Evolutionary conservation across 495 filamentous ascomycete species (phyloP).

Genomic region (Podospora pseudocomata): DNA sequence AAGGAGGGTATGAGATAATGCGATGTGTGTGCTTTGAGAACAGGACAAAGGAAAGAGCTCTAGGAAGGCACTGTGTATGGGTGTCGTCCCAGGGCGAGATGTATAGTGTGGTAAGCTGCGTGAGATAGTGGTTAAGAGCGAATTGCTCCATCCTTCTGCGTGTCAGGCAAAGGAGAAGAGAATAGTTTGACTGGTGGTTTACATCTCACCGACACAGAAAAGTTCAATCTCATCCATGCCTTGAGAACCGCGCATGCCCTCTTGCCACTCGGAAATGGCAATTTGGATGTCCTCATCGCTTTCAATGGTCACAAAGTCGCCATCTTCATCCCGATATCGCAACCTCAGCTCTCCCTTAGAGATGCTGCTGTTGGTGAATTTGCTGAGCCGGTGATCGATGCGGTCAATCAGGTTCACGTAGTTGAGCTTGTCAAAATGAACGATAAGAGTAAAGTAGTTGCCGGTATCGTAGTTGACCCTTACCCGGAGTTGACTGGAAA

Average conservation of each 20-base stretch:
- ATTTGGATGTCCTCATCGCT: slow-evolving; percentile 92
- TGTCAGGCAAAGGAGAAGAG: not conserved
- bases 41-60: not conserved
- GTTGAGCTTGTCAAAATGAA: slow-evolving; percentile 77
- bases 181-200: not conserved
- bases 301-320: slow-evolving; percentile 87
- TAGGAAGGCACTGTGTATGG: not conserved
- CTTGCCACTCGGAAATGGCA: slow-evolving; percentile 89
- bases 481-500: slow-evolving; percentile 85
- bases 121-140: not conserved
- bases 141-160: not conserved
- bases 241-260: slow-evolving; percentile 64
- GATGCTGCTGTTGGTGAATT: slow-evolving; percentile 77
- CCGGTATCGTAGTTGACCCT: slow-evolving; percentile 82
- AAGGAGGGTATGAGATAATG: slow-evolving; percentile 4
- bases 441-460: slow-evolving; percentile 85
- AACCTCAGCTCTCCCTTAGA: slow-evolving; percentile 72
- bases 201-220: slow-evolving; percentile 50
- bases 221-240: slow-evolving; percentile 83
- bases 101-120: not conserved
- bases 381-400: slow-evolving; percentile 91
- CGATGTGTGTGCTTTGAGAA: not conserved
- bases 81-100: not conserved
- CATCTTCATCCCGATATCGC: slow-evolving; percentile 88
- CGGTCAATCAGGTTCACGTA: slow-evolving; percentile 90